phyloP scores from a whole-genome alignment of 2,329 filamentous ascomycete species.

The Fusarium sp. region DNA sequence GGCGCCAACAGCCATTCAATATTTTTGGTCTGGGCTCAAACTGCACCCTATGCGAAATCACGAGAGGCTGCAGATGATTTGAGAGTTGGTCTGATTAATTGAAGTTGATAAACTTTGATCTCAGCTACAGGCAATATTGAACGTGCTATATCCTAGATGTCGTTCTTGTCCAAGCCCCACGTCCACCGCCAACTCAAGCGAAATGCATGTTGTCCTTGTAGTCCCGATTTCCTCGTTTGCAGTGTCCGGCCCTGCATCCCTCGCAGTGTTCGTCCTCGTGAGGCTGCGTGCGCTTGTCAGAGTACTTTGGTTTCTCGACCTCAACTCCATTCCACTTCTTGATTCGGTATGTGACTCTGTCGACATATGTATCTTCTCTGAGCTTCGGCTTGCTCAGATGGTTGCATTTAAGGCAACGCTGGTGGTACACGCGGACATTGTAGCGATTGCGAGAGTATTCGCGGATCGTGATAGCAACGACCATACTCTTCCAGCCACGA shows the following conservation, averaged over 20 bases:
- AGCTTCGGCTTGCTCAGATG: neutral
- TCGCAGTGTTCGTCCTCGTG: neutral
- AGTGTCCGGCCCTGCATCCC: neutral
- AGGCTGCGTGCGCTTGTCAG: neutral
- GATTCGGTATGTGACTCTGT: neutral
- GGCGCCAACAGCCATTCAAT: too few species aligned
- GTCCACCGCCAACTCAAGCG: neutral
- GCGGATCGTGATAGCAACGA: neutral
- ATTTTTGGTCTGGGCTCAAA: too few species aligned
- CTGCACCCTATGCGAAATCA: too few species aligned
- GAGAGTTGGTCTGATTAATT: too few species aligned
- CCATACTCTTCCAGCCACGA: neutral
- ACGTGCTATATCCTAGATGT: neutral
- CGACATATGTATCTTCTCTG: fast-evolving
- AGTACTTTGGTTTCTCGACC: fast-evolving
- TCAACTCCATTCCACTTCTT: neutral
- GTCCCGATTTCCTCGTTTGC: fast-evolving
- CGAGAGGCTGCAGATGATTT: too few species aligned
- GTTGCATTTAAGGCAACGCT: neutral
- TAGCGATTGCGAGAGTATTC: neutral
- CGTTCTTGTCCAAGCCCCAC: neutral
- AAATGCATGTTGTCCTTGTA: neutral
- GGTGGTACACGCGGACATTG: neutral
- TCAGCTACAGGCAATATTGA: fast-evolving
- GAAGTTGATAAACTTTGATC: too few species aligned